Percentiles rank a stretch among this genome's conserved stretches.
Conservation (phyloP, 257 asterid species). For the Solanum dulcamara region DNA sequence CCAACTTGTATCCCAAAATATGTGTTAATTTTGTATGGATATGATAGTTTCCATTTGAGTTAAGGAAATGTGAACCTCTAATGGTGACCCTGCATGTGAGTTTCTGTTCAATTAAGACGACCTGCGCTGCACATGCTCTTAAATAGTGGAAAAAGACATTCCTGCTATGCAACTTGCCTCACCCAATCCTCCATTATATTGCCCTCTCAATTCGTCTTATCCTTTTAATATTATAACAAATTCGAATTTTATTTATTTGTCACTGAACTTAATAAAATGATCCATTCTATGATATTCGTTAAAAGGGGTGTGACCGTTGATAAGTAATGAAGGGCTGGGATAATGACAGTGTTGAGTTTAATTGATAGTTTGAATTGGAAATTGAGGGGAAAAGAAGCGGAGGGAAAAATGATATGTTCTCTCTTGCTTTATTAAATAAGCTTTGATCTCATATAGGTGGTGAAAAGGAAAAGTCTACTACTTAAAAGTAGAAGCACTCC, state of each 20-base stretch:
- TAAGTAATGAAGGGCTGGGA: too few species aligned
- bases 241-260: neutral
- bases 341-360: too few species aligned
- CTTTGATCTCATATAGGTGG: too few species aligned
- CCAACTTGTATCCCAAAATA: neutral
- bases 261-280: too few species aligned
- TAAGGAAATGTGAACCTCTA: slow-evolving; percentile 8
- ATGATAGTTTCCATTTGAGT: neutral
- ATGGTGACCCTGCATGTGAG: slow-evolving; percentile 6
- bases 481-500: too few species aligned
- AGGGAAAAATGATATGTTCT: too few species aligned
- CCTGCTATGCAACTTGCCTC: neutral
- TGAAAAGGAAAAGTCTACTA: too few species aligned
- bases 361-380: too few species aligned
- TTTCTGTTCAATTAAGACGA: slow-evolving; percentile 13
- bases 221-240: neutral
- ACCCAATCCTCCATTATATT: neutral
- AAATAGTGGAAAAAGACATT: neutral
- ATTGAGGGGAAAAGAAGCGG: too few species aligned
- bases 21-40: neutral
- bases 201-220: neutral
- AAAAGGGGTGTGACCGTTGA: too few species aligned
- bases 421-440: too few species aligned
- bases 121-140: slow-evolving; percentile 27
- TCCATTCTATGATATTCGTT: too few species aligned